Conservation (phyloP, 371 early-diverging fungal genomes). For the Lichtheimia corymbifera region DNA sequence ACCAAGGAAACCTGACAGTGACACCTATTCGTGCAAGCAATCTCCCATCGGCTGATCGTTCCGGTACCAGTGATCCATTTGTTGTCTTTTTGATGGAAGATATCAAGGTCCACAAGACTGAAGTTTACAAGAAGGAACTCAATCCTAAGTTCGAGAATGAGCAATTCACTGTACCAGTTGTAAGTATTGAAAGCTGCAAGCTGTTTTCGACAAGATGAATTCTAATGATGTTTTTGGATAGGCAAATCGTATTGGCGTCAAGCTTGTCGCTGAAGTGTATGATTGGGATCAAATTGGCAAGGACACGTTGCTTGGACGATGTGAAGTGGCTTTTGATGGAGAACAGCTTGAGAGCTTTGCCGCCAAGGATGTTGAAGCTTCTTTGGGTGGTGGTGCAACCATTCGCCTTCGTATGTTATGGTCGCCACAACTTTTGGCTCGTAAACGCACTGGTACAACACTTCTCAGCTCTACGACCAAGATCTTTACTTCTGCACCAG, state of each 20-base stretch:
- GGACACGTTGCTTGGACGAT: conserved; percentile 56
- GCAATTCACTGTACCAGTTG: conserved; percentile 67
- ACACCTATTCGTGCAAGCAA: conserved; percentile 42
- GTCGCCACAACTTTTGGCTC: conserved; percentile 49
- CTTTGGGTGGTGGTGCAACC: conserved; percentile 22
- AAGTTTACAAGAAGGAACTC: conserved; percentile 76
- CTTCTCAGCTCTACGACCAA: conserved; percentile 46
- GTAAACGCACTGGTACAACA: conserved; percentile 38
- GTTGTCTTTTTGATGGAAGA: conserved; percentile 73
- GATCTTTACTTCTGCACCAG: conserved; percentile 42
- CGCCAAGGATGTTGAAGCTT: conserved; percentile 33
- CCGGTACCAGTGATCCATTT: conserved; percentile 83
- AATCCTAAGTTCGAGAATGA: conserved; percentile 84
- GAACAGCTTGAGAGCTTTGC: conserved; percentile 40
- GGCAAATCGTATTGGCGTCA: conserved; percentile 50
- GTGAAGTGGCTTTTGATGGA: conserved; percentile 30
- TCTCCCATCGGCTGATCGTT: conserved; percentile 52
- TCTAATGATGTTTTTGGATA: conserved; percentile 6
- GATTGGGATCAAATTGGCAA: conserved; percentile 84
- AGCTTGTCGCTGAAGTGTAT: conserved; percentile 64
- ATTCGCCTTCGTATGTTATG: conserved; percentile 41
- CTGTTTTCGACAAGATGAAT: too few relatives aligned
- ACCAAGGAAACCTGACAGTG: conserved; percentile 54
- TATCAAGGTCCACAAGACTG: conserved; percentile 78
- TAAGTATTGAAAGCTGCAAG: conserved; percentile 10